Evolutionary conservation across 176 grass and related monocot genomes (phyloP), one percentile per base, ranked within the genome.

Genomic region (Themeda triandra): DNA sequence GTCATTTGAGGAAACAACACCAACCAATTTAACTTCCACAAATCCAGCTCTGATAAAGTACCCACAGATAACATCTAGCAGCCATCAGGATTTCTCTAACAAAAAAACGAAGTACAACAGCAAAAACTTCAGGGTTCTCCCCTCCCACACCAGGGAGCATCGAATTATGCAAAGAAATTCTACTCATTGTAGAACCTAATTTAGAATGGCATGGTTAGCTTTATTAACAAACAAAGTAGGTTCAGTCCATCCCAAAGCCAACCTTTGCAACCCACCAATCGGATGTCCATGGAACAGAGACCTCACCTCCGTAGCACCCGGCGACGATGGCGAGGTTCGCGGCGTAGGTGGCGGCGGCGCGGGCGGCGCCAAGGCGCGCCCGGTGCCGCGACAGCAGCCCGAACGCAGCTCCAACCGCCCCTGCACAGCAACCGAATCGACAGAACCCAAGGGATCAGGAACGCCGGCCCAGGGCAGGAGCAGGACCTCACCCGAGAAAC

Each of bases 251-350:
- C 32, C 33, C 19, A 53, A 36, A 5, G 19, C 49, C 19, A 89
- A 53, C 65, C 6, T 72, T 63, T 17, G 12, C 17, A 54, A 64
- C 5, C 24, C 15, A 58, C 6, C 28, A 77, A 69, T 21, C 53
- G 18, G 19, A 67, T 32, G 33, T 62, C 12, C 19, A 35, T 31
- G 37, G 10, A 6, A 17, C 35, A 32, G 73, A 78, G 32, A 60
- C 28, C 90, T 87, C 86, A 98, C 96, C 91, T 63, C 85, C 92
- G 75, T 95, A 98, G 89, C 87, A 95, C 29, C 89, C 93, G 10
- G 87, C 74, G 28, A 87, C 80, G 68, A 92, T 85, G 81, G 89
- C 88, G 33, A 93, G 80, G 87, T 98, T 92, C 39, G 81, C 77
- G 2, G 91, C 93, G 51, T 93, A 98, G 32, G 89, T 86, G 51